Conservation (phyloP, 108 stramenopile genomes). For the Ochromonas danica region DNA sequence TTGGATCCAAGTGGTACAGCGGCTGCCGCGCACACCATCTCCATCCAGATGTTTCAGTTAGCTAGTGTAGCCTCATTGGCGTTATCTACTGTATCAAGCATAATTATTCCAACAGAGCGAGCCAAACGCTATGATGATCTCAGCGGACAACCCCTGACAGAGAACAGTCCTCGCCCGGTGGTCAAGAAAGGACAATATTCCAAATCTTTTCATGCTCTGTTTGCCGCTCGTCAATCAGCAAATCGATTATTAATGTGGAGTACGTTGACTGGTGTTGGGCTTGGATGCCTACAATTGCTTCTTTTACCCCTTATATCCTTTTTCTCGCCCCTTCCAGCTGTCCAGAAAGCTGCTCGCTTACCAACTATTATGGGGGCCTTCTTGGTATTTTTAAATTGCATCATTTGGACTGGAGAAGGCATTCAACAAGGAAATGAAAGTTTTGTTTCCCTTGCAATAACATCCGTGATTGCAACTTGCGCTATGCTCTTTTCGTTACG, state of each 20-base stretch:
- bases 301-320: slow-evolving; percentile 68
- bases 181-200: no score
- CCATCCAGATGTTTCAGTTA: slow-evolving; percentile 78
- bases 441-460: slow-evolving; percentile 65
- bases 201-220: no score
- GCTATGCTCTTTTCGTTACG: slow-evolving; percentile 68
- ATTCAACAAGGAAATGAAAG: slow-evolving; percentile 66
- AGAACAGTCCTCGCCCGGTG: no score
- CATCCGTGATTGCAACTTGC: slow-evolving; percentile 67
- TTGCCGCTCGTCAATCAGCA: slow-evolving; percentile 64
- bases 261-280: slow-evolving; percentile 61
- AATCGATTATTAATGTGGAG: slow-evolving; percentile 80
- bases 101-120: slow-evolving; percentile 74
- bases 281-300: slow-evolving; percentile 65
- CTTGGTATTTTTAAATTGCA: slow-evolving; percentile 75
- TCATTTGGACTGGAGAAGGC: slow-evolving; percentile 80
- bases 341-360: slow-evolving; percentile 71
- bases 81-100: slow-evolving; percentile 71
- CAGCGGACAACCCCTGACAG: slow-evolving; percentile 49
- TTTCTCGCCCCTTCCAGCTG: slow-evolving; percentile 73
- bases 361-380: slow-evolving; percentile 74
- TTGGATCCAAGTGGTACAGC: slow-evolving; percentile 77
- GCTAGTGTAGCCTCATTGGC: slow-evolving; percentile 78
- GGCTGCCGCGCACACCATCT: slow-evolving; percentile 76
- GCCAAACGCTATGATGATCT: slow-evolving; percentile 65